Conservation (phyloP, 1,284 basidiomycete species). For the Butyriboletus appendiculatus region DNA sequence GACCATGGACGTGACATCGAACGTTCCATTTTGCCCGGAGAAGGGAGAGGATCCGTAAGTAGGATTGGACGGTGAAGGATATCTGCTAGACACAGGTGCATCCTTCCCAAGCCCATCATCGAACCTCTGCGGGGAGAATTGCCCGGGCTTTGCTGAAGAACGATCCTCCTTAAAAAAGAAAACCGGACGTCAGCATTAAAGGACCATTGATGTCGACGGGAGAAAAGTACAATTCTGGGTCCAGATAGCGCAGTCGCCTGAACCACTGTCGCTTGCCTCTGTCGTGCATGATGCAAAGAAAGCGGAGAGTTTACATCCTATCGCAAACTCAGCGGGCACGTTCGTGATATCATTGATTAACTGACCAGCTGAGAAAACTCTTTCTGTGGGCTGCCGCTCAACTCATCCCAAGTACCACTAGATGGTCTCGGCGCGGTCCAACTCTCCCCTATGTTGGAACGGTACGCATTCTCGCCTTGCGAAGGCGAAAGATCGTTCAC, state of each 20-base stretch:
- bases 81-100: conserved; percentile 39
- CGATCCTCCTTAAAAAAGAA: conserved; percentile 49
- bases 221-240: conserved; percentile 40
- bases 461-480: conserved; percentile 50
- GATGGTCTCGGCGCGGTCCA: conserved; percentile 55
- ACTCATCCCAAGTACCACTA: conserved; percentile 66
- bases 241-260: conserved; percentile 42
- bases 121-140: conserved; percentile 57
- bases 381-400: conserved; percentile 46
- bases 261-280: conserved; percentile 48
- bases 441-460: conserved; percentile 47
- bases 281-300: conserved; percentile 47
- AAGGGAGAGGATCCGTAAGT: conserved; percentile 40
- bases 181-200: conserved; percentile 17
- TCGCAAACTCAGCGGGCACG: conserved; percentile 11
- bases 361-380: conserved; percentile 51
- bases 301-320: conserved; percentile 41
- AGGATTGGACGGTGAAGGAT: conserved; percentile 47
- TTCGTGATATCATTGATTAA: conserved; percentile 13
- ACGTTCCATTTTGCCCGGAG: conserved; percentile 36
- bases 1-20: conserved; percentile 48
- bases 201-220: conserved; percentile 7
- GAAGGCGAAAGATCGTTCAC: conserved; percentile 49
- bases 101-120: conserved; percentile 48
- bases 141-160: conserved; percentile 45